Evolutionary conservation across 2,329 filamentous ascomycete species (phyloP).

Genomic region (Calonectria montana): DNA sequence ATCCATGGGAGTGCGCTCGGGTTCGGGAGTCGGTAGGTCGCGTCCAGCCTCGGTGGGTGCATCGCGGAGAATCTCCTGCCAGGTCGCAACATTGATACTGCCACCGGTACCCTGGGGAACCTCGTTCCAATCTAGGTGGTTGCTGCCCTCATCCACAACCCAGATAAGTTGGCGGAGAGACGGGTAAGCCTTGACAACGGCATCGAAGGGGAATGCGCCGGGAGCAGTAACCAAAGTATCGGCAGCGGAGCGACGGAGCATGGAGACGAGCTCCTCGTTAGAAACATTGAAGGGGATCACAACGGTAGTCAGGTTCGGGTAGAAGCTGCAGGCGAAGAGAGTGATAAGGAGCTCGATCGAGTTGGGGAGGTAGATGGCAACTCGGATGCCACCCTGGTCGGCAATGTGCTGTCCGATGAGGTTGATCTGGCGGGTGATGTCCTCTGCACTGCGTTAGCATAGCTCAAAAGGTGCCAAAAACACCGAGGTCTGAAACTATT

Average conservation of each 20-base stretch:
- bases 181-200: slow-evolving; percentile 75
- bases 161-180: slow-evolving; percentile 84
- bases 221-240: slow-evolving; percentile 88
- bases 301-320: slow-evolving; percentile 81
- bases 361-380: slow-evolving; percentile 93
- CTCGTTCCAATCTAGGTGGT: slow-evolving; percentile 96
- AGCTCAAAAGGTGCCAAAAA: background rate
- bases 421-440: slow-evolving; percentile 87
- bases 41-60: slow-evolving; percentile 66
- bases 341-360: slow-evolving; percentile 87
- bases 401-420: slow-evolving; percentile 83
- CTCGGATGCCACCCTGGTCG: slow-evolving; percentile 77
- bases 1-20: slow-evolving; percentile 63
- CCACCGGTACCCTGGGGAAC: slow-evolving; percentile 81
- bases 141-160: slow-evolving; percentile 91
- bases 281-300: slow-evolving; percentile 86
- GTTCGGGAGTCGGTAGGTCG: slow-evolving; percentile 73
- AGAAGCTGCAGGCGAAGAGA: slow-evolving; percentile 91
- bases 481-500: background rate
- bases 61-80: slow-evolving; percentile 89
- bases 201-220: slow-evolving; percentile 85
- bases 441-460: slow-evolving; percentile 56
- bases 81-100: slow-evolving; percentile 85
- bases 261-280: slow-evolving; percentile 74
- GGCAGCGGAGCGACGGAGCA: slow-evolving; percentile 78